A percentile compares a stretch with the other conserved stretches of the same genome.
phyloP scores from a whole-genome alignment of 768 basidiomycete species.

The Gloeophyllum trabeum region DNA sequence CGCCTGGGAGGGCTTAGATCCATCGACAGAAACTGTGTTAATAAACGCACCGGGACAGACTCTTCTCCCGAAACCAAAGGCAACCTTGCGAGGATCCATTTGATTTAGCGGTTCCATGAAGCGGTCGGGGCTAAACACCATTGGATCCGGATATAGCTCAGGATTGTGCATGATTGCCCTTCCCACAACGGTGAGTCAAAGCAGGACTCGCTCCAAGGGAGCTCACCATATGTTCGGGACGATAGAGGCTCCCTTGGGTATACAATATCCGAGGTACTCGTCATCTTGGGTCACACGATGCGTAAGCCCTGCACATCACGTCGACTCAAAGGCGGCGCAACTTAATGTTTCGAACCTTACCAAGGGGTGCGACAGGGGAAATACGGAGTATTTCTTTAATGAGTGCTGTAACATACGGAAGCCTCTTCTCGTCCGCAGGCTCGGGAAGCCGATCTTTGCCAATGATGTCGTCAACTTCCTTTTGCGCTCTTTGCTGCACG shows the following conservation, averaged over 20 bases:
- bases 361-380: background rate
- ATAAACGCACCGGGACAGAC: no score
- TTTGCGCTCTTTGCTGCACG: background rate
- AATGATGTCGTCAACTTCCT: background rate
- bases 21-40: no score
- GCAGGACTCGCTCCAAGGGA: background rate
- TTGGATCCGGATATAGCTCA: slow-evolving; percentile 6
- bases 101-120: slow-evolving; percentile 3
- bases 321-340: background rate
- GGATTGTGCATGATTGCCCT: slow-evolving; percentile 8
- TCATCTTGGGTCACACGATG: slow-evolving; percentile 13
- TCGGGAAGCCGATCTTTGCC: background rate
- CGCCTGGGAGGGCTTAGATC: no score
- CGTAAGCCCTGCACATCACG: slow-evolving; percentile 6
- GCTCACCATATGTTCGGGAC: slow-evolving; percentile 15
- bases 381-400: background rate
- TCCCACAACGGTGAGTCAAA: background rate
- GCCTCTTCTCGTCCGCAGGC: background rate
- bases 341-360: slow-evolving; percentile 1
- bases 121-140: slow-evolving; percentile 10
- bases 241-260: slow-evolving; percentile 13
- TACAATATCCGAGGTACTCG: slow-evolving; percentile 14
- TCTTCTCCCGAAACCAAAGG: slow-evolving; percentile 8
- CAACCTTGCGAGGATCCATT: slow-evolving; percentile 3
- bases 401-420: background rate